These are phyloP conservation scores for Colletotrichum navitas DNA, from an alignment of 2,329 filamentous ascomycete species.

Conservation along the genomic window DNA sequence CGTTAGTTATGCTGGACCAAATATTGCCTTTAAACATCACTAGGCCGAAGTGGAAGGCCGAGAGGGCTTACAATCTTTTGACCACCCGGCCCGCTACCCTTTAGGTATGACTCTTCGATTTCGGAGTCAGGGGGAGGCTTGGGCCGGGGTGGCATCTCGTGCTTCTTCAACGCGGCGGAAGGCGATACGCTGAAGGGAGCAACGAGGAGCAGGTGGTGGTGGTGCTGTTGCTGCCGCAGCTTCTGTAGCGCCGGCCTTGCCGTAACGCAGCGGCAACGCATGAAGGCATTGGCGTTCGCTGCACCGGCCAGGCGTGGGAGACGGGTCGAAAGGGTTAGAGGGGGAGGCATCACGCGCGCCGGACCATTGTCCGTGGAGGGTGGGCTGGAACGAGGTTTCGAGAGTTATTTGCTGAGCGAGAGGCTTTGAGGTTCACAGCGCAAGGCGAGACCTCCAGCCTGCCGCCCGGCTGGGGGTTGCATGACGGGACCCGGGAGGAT, in stretches of 20 bases:
- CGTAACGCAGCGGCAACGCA: slow-evolving; percentile 12
- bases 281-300: slow-evolving; percentile 23
- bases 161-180: slow-evolving; percentile 58
- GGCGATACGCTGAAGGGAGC: slow-evolving; percentile 51
- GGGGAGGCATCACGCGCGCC: slow-evolving; percentile 35
- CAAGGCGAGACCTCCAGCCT: neutral
- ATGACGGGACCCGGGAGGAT: neutral
- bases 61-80: slow-evolving; percentile 83
- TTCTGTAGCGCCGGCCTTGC: slow-evolving; percentile 13
- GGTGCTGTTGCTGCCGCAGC: neutral
- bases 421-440: slow-evolving; percentile 2
- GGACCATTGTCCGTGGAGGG: slow-evolving; percentile 37
- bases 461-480: slow-evolving; percentile 11
- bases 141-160: slow-evolving; percentile 78
- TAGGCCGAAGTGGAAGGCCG: neutral
- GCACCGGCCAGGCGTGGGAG: slow-evolving; percentile 11
- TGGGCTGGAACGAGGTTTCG: slow-evolving; percentile 24
- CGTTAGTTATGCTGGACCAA: slow-evolving; percentile 9
- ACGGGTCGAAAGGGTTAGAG: slow-evolving; percentile 1
- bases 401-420: slow-evolving; percentile 4
- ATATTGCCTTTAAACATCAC: slow-evolving; percentile 21
- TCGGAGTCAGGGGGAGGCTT: slow-evolving; percentile 80
- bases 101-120: slow-evolving; percentile 87
- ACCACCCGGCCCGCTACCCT: slow-evolving; percentile 91
- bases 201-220: slow-evolving; percentile 13